Evolutionary conservation across 2,329 filamentous ascomycete genomes (phyloP).

Genomic region (Cladosporium sp.): DNA sequence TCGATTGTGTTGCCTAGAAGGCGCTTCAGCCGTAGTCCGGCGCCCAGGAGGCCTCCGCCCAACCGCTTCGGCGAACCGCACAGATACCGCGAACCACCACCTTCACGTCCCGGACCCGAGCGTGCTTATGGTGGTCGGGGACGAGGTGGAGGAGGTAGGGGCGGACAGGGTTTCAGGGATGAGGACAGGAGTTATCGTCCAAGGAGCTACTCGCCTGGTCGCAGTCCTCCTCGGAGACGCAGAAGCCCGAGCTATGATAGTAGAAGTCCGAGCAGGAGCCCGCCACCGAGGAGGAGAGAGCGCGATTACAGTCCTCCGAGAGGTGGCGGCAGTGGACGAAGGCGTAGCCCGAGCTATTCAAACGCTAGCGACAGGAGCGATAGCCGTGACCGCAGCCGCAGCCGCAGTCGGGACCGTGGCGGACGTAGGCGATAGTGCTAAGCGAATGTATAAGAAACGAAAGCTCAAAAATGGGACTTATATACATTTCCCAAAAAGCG

Average conservation of each 20-base stretch:
- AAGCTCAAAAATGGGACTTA: background rate
- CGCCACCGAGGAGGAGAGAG: slow-evolving; percentile 40
- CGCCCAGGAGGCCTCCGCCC: slow-evolving; percentile 64
- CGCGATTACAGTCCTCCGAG: slow-evolving; percentile 31
- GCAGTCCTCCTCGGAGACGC: slow-evolving; percentile 31
- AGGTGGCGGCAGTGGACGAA: slow-evolving; percentile 23
- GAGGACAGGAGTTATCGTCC: slow-evolving; percentile 33
- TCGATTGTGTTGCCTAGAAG: slow-evolving; percentile 83
- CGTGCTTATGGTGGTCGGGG: slow-evolving; percentile 22
- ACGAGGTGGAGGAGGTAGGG: slow-evolving; percentile 26
- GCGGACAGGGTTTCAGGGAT: slow-evolving; percentile 32
- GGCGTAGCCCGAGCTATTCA: slow-evolving; percentile 37
- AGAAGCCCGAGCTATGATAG: slow-evolving; percentile 55
- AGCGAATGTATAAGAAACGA: background rate
- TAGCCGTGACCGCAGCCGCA: slow-evolving; percentile 26
- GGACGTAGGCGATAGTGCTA: slow-evolving; percentile 27
- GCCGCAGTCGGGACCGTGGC: slow-evolving; percentile 29
- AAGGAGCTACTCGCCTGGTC: slow-evolving; percentile 25
- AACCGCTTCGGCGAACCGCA: slow-evolving; percentile 46
- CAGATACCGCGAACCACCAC: slow-evolving; percentile 32
- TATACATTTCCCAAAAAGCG: background rate
- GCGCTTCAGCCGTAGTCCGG: slow-evolving; percentile 79
- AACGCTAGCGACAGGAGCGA: slow-evolving; percentile 26
- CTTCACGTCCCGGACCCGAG: slow-evolving; percentile 13
- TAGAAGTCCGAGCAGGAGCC: slow-evolving; percentile 30